Conservation (phyloP, 208 protist species). For the Phytomonas sp. region DNA sequence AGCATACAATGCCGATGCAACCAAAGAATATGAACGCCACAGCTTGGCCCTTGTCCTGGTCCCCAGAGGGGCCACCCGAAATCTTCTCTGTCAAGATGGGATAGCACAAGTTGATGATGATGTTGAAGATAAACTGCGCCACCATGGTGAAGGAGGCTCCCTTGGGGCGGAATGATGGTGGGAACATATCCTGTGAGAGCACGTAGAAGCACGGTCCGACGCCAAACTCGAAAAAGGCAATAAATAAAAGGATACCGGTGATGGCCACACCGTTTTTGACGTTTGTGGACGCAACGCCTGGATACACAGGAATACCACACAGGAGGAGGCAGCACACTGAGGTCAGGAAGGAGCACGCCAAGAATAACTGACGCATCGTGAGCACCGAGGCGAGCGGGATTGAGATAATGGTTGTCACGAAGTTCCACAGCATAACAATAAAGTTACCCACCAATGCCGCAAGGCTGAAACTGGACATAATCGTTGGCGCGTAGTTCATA, state of each 20-base stretch:
- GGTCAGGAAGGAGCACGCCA: conserved; percentile 44
- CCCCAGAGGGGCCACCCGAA: conserved; percentile 67
- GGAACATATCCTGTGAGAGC: conserved; percentile 79
- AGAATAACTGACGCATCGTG: conserved; percentile 71
- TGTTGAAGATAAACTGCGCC: conserved; percentile 78
- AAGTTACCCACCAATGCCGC: conserved; percentile 69
- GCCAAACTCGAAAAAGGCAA: conserved; percentile 63
- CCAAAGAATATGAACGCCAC: conserved; percentile 86
- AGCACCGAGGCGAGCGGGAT: conserved; percentile 59
- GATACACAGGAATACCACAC: conserved; percentile 74
- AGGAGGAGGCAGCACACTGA: conserved; percentile 64
- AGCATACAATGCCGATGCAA: conserved; percentile 50
- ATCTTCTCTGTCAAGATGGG: conserved; percentile 69
- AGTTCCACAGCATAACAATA: conserved; percentile 83
- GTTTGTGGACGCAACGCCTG: conserved; percentile 31
- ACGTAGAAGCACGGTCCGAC: conserved; percentile 77
- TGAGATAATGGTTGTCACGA: conserved; percentile 65
- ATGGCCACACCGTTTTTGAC: conserved; percentile 65
- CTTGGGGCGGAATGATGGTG: conserved; percentile 58
- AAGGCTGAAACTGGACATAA: conserved; percentile 58
- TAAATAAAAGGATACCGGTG: conserved; percentile 74
- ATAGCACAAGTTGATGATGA: conserved; percentile 85
- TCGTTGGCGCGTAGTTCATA: conserved; percentile 82
- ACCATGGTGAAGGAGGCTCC: conserved; percentile 61
- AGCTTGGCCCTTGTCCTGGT: conserved; percentile 84